Conservation (phyloP, 2,329 filamentous ascomycete genomes). For the Reticulascus tulasneorum region DNA sequence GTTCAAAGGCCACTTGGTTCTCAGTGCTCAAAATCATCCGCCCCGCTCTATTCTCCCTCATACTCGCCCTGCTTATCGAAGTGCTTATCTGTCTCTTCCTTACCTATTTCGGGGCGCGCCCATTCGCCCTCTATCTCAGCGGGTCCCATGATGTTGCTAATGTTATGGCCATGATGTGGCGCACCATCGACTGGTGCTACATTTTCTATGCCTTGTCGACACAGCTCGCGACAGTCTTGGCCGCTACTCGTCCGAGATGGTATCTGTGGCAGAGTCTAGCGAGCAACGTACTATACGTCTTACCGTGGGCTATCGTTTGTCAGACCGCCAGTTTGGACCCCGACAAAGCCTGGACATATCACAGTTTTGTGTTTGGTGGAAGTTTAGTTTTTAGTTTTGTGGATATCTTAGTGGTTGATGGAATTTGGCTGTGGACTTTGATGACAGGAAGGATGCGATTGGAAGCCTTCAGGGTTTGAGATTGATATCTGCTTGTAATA, state of each 20-base stretch:
- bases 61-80: conserved; percentile 54
- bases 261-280: conserved; percentile 64
- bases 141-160: conserved; percentile 51
- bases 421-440: conserved; percentile 48
- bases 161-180: conserved; percentile 64
- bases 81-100: conserved; percentile 60
- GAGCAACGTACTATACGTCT: conserved; percentile 64
- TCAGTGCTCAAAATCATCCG: conserved; percentile 34
- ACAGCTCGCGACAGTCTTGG: conserved; percentile 60
- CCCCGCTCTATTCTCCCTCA: conserved; percentile 50
- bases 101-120: conserved; percentile 51
- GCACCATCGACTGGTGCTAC: conserved; percentile 62
- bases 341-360: conserved; percentile 62
- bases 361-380: conserved; percentile 63
- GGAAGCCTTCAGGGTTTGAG: conserved; percentile 27
- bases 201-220: conserved; percentile 64
- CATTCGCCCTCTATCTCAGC: conserved; percentile 61
- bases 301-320: conserved; percentile 67
- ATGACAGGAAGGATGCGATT: conserved; percentile 37
- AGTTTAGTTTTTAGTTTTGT: conserved; percentile 65
- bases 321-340: conserved; percentile 42
- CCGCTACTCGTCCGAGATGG: conserved; percentile 62
- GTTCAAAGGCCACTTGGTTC: conserved; percentile 13
- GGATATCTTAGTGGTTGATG: conserved; percentile 46
- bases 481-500: too few relatives aligned